Evolutionary conservation across 768 basidiomycete genomes (phyloP).

Genomic region (Suillus occidentalis): DNA sequence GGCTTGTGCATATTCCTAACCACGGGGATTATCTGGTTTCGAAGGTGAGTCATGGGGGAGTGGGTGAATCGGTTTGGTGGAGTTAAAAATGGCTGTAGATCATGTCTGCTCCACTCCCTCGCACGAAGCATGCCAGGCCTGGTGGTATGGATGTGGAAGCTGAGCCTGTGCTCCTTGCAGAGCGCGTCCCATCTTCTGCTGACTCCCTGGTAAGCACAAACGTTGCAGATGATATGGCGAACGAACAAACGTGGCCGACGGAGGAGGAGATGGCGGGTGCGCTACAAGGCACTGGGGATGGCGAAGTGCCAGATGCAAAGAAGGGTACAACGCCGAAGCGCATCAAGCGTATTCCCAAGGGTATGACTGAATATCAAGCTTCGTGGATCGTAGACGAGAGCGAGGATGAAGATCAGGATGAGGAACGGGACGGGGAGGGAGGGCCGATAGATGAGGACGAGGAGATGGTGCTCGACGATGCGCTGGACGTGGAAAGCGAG

Average conservation of each 20-base stretch:
- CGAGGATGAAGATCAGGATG: constrained; percentile 58
- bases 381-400: constrained; percentile 92
- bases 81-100: constrained; percentile 49
- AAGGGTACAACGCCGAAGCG: constrained; percentile 77
- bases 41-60: constrained; percentile 49
- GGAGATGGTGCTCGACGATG: constrained; percentile 61
- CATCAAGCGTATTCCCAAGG: constrained; percentile 87
- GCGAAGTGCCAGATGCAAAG: constrained; percentile 58
- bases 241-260: constrained; percentile 99
- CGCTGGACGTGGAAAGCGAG: constrained; percentile 56
- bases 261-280: constrained; percentile 85
- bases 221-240: constrained; percentile 83
- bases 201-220: constrained; percentile 89
- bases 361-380: constrained; percentile 96
- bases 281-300: constrained; percentile 14
- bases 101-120: constrained; percentile 54
- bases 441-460: constrained; percentile 51
- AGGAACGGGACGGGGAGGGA: constrained; percentile 33
- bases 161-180: constrained; percentile 63
- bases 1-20: constrained; percentile 85
- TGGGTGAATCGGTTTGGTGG: neutral
- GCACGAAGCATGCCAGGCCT: constrained; percentile 33
- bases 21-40: constrained; percentile 86
- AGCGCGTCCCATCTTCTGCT: constrained; percentile 60
- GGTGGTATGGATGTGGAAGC: constrained; percentile 55